Evolutionary conservation across 495 filamentous ascomycete genomes (phyloP).

Genomic region (Penicillium subrubescens): DNA sequence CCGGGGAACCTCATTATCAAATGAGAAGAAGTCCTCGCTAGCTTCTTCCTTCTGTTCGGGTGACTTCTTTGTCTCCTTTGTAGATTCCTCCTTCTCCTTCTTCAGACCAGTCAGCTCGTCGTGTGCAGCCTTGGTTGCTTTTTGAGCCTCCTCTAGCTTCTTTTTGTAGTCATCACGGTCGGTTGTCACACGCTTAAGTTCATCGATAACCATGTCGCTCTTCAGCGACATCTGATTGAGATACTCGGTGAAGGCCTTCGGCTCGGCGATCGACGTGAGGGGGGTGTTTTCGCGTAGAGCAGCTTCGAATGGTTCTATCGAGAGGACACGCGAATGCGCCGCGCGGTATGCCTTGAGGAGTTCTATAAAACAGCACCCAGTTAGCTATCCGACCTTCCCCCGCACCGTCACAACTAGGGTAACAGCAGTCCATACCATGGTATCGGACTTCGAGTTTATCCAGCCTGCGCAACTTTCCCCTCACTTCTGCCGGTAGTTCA

Average conservation of each 20-base stretch:
- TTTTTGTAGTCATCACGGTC: slow-evolving; percentile 82
- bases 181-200: slow-evolving; percentile 81
- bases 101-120: slow-evolving; percentile 56
- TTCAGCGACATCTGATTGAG: slow-evolving; percentile 86
- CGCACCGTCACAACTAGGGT: not conserved
- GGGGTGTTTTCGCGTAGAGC: slow-evolving; percentile 89
- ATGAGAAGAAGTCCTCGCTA: slow-evolving; percentile 86
- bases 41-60: slow-evolving; percentile 43
- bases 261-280: slow-evolving; percentile 82
- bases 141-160: slow-evolving; percentile 70
- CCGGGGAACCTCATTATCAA: slow-evolving; percentile 72
- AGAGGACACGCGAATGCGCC: slow-evolving; percentile 79
- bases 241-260: slow-evolving; percentile 85
- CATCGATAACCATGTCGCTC: slow-evolving; percentile 86
- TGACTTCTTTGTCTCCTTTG: slow-evolving; percentile 29
- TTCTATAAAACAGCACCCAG: slow-evolving; percentile 53
- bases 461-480: slow-evolving; percentile 66
- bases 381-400: not conserved
- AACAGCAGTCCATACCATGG: slow-evolving; percentile 59
- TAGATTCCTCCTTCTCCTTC: slow-evolving; percentile 32
- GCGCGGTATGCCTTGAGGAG: slow-evolving; percentile 87
- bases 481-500: slow-evolving; percentile 77
- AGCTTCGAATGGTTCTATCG: slow-evolving; percentile 92
- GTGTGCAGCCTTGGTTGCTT: slow-evolving; percentile 58
- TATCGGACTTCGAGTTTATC: slow-evolving; percentile 88